Conservation (phyloP, 2,329 filamentous ascomycete species). For the Epichloe elymi region DNA sequence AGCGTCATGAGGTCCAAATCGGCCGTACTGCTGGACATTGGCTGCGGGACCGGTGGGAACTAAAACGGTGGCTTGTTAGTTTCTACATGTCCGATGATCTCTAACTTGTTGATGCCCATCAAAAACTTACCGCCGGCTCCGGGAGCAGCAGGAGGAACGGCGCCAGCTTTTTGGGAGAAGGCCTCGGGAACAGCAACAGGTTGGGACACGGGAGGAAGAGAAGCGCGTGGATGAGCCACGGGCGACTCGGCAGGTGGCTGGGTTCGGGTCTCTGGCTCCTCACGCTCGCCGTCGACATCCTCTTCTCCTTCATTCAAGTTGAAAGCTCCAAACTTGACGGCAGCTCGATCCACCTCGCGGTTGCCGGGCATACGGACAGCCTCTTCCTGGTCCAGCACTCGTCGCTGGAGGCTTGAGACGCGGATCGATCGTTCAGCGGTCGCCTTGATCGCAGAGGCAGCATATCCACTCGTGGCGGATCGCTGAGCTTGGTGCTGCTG, state of each 20-base stretch:
- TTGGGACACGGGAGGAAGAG: conserved; percentile 62
- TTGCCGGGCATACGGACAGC: conserved; percentile 97
- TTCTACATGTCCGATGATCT: not conserved
- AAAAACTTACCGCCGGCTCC: conserved; percentile 20
- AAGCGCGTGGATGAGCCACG: conserved; percentile 69
- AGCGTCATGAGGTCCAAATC: conserved; percentile 55
- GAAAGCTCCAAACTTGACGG: conserved; percentile 94
- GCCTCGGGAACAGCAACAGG: conserved; percentile 40
- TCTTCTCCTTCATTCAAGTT: conserved; percentile 73
- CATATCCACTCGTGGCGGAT: conserved; percentile 51
- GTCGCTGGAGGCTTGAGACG: conserved; percentile 69
- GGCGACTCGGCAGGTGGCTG: conserved; percentile 92
- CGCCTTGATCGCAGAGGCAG: conserved; percentile 71
- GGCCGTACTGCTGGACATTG: conserved; percentile 54
- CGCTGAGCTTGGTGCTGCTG: conserved; percentile 46
- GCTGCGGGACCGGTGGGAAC: conserved; percentile 27
- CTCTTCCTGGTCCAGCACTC: conserved; percentile 88
- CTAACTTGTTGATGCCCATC: conserved; percentile 10
- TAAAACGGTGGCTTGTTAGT: conserved; percentile 15
- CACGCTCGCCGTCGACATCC: conserved; percentile 86
- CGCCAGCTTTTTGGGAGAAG: conserved; percentile 42
- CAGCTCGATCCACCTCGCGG: conserved; percentile 82
- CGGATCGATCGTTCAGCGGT: conserved; percentile 50
- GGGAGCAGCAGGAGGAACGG: conserved; percentile 19
- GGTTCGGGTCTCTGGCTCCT: conserved; percentile 87